A percentile compares a stretch with the other conserved stretches of the same genome.
Conservation (phyloP, 129 eudicot genomes). For the Saposhnikovia divaricata region DNA sequence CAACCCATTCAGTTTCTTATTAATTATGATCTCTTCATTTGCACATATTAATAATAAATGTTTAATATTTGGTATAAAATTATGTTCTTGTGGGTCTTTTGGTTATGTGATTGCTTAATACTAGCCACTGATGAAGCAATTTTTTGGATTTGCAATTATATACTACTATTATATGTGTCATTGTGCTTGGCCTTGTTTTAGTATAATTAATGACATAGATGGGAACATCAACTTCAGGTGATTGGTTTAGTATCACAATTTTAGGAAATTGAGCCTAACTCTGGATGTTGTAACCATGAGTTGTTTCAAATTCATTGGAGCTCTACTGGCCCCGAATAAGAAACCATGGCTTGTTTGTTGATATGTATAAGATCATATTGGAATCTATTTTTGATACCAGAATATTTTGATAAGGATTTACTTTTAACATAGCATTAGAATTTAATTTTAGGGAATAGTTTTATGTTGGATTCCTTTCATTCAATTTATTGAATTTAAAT, state of each 20-base stretch:
- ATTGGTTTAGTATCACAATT: slow-evolving; percentile 28
- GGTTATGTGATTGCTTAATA: slow-evolving; percentile 34
- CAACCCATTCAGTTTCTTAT: slow-evolving; percentile 35
- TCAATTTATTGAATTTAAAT: too few relatives aligned
- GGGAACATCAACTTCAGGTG: slow-evolving; percentile 34
- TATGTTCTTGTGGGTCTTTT: slow-evolving; percentile 14
- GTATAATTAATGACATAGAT: slow-evolving; percentile 5
- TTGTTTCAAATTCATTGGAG: not conserved
- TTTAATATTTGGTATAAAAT: slow-evolving; percentile 12
- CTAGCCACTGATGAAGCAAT: slow-evolving; percentile 36
- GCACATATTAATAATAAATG: slow-evolving; percentile 40
- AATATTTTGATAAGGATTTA: too few relatives aligned
- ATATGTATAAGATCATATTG: too few relatives aligned
- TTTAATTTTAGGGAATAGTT: too few relatives aligned
- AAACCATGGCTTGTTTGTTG: not conserved
- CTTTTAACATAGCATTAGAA: too few relatives aligned
- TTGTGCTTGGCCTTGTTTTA: slow-evolving; percentile 1
- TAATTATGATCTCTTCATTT: slow-evolving; percentile 76
- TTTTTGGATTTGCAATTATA: slow-evolving; percentile 17
- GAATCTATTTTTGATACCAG: too few relatives aligned
- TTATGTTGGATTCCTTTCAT: too few relatives aligned
- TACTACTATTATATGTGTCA: not conserved
- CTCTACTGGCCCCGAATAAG: not conserved
- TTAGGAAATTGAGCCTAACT: slow-evolving; percentile 1
- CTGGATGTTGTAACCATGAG: not conserved